Percentiles rank a stretch among this genome's conserved stretches.
Conservation (phyloP, 192 early-diverging fungal species). For the Podila minutissima region DNA sequence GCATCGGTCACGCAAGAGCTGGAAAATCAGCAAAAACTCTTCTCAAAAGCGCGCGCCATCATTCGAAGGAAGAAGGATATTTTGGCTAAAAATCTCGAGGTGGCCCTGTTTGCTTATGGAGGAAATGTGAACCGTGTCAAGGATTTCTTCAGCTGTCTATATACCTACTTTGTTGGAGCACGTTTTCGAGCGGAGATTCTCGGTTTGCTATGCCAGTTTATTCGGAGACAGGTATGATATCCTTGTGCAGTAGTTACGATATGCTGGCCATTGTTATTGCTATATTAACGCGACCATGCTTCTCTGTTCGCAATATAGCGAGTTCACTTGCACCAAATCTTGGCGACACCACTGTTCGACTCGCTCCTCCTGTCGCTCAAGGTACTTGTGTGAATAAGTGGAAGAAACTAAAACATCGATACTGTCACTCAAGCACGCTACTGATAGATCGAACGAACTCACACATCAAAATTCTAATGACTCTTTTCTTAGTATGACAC, state of each 20-base stretch:
- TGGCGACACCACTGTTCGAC: slow-evolving; percentile 61
- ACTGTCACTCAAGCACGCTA: too few species aligned
- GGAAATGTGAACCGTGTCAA: slow-evolving; percentile 36
- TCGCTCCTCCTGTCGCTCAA: slow-evolving; percentile 60
- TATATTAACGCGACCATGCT: not conserved
- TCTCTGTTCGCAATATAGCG: slow-evolving; percentile 25
- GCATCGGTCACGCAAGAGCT: slow-evolving; percentile 16
- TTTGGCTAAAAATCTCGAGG: slow-evolving; percentile 34
- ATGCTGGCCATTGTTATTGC: not conserved
- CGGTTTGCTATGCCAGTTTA: slow-evolving; percentile 59
- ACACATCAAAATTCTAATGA: not conserved
- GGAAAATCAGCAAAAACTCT: slow-evolving; percentile 26
- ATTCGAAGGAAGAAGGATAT: slow-evolving; percentile 40
- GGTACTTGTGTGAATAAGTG: slow-evolving; percentile 29
- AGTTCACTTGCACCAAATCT: slow-evolving; percentile 62
- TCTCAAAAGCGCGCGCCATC: slow-evolving; percentile 22
- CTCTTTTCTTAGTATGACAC: slow-evolving; percentile 53
- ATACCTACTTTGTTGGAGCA: slow-evolving; percentile 59
- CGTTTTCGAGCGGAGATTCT: slow-evolving; percentile 58
- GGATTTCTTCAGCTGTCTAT: slow-evolving; percentile 59
- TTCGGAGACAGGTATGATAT: slow-evolving; percentile 53
- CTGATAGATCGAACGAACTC: not conserved
- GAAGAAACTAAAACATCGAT: not conserved
- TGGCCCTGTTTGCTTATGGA: slow-evolving; percentile 28
- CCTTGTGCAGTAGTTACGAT: not conserved